A percentile compares a stretch with the other conserved stretches of the same genome.
Evolutionary conservation across 192 early-diverging fungal species (phyloP).

Genomic region (Mortierella hygrophila): DNA sequence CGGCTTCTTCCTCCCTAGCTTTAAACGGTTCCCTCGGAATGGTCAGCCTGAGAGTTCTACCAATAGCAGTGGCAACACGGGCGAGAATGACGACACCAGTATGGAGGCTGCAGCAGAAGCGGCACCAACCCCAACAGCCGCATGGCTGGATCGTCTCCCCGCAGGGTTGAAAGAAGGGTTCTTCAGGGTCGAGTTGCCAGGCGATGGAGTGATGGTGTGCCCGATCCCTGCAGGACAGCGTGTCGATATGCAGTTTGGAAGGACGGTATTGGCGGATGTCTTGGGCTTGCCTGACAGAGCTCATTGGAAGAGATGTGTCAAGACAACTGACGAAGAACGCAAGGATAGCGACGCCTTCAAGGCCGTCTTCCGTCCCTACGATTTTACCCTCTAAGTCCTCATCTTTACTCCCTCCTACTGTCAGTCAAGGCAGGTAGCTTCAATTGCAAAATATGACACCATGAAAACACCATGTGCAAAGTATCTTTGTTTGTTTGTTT

Average conservation of each 20-base stretch:
- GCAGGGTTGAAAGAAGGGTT: constrained; percentile 37
- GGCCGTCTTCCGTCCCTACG: constrained; percentile 57
- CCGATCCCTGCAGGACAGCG: constrained; percentile 53
- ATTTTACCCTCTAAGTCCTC: constrained; percentile 53
- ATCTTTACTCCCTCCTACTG: background rate
- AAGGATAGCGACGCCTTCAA: constrained; percentile 56
- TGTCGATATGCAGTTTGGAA: constrained; percentile 86
- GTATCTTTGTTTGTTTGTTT: background rate
- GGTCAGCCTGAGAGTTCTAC: background rate
- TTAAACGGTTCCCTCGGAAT: background rate
- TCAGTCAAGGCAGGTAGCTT: background rate
- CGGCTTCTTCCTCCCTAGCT: constrained; percentile 16
- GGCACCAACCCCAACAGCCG: background rate
- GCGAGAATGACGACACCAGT: background rate
- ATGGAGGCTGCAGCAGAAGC: background rate
- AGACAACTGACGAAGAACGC: constrained; percentile 74
- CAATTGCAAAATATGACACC: background rate
- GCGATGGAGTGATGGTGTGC: constrained; percentile 60
- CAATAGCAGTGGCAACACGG: background rate
- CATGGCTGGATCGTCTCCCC: constrained; percentile 23
- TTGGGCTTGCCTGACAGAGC: constrained; percentile 77
- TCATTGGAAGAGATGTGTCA: constrained; percentile 85
- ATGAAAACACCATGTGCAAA: background rate
- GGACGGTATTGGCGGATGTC: constrained; percentile 75
- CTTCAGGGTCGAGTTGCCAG: constrained; percentile 71